Base-by-base conservation (phyloP, 495 filamentous ascomycete species). In the Xylaria curta region DNA sequence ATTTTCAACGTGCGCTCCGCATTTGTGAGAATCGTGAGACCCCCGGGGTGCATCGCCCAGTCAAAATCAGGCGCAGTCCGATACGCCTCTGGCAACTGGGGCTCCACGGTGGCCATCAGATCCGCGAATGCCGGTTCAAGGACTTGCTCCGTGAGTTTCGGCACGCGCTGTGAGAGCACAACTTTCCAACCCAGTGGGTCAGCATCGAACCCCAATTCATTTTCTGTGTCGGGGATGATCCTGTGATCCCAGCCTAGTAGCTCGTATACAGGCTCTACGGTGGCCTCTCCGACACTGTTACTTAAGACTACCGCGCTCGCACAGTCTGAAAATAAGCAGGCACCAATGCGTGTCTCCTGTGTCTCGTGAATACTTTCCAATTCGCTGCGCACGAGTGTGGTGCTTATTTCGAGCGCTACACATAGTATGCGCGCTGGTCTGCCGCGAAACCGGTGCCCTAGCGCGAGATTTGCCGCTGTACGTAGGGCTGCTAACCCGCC, bases 1-100 rank as follows among this genome's bases (percentile, higher is more conserved):
- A 92, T 83, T 21, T 78, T 73, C 81, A 89, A 83, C 12, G 80
- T 83, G 47, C 79, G 78, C 76, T 91, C 86, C 1, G 89, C 87
- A 8, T 88, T 87, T 7, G 88, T 86, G 15, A 92, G 83, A 66
- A 92, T 91, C 10, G 89, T 88, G 19, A 86, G 78, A 42, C 90
- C 90, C 5, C 90, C 90, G 0, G 90, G 90, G 75, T 92, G 90
- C 72, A 92, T 83, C 0, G 89, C 90, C 90, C 90, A 92, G 78
- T 92, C 89, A 66, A 91, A 90, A 65, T 89, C 88, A 0, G 76
- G 59, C 1, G 88, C 81, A 1, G 49, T 64, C 64, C 75, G 76
- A 73, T 86, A 85, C 19, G 76, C 62, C 26, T 76, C 76, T 8
- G 84, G 82, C 5, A 89, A 77, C 1, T 66, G 38, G 6, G 77